Base-by-base conservation (phyloP, 257 asterid genomes). In the Phtheirospermum japonicum region DNA sequence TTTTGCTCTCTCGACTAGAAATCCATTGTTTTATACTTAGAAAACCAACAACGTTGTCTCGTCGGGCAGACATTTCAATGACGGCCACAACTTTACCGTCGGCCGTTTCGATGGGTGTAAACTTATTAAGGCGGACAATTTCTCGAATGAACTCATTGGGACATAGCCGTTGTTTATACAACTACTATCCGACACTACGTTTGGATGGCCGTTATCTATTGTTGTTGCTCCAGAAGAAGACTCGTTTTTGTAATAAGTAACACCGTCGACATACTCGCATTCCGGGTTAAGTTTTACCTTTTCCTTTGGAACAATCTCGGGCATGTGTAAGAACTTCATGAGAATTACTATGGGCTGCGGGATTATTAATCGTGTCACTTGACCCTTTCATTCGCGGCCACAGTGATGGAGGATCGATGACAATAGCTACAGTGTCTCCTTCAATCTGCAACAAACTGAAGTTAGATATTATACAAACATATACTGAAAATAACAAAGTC, bases 401-500 rank as follows among this genome's bases (percentile, higher is more conserved):
- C 39, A 61, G 43, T 7, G 88, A 81, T 17, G 93, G 93, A 55
- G 85, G 83, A 63, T 91, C 95, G 59, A 91, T 73, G 77, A 68
- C 80, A 61, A 91, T 65, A 36, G 88, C 96, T 57, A 91, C 95
- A 40, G 64, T 70, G 68, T 91, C 97, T 63, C 97, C 98, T 69
- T 91, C 97, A 74, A 85, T 72, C 98, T 91, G 53, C 71, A 78
- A 59, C 28, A 79, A 67, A 1, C 28, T 23, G 28, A 23, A 23
- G 1, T 23, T 23, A 23, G 28, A 50, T 12, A 50, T 20, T 42
- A 56, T 48, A 43, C 57, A 34, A 56, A 54, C 18, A 31, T 33
- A 43, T 14, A 30, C 40, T 34, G 56, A 56, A 57, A 52, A 19
- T 42, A 58, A 53, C 67, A 61, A n/a, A 13, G 49, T 12, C 10